Evolutionary conservation across 2,329 filamentous ascomycete species (phyloP).

Genomic region (Ophiostoma piceae): DNA sequence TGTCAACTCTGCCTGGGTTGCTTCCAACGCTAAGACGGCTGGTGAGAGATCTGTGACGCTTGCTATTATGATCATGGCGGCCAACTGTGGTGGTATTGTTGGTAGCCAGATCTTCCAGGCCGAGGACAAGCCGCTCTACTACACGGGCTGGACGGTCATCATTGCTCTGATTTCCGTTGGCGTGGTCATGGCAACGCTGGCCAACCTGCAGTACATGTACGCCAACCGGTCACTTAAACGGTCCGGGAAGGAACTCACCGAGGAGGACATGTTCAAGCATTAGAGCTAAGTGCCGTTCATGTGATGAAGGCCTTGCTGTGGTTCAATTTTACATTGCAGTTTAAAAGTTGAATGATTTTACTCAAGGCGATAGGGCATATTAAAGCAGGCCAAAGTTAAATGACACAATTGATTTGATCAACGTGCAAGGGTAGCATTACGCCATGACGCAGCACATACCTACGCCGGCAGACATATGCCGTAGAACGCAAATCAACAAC

Average conservation of each 20-base stretch:
- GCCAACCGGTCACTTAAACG: neutral
- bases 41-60: conserved; percentile 22
- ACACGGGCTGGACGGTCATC: conserved; percentile 17
- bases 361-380: neutral
- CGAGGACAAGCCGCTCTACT: conserved; percentile 17
- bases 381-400: too few relatives aligned
- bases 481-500: too few relatives aligned
- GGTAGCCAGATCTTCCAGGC: conserved; percentile 22
- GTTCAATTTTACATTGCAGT: neutral
- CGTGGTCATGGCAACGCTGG: neutral
- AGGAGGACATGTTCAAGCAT: neutral
- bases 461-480: too few relatives aligned
- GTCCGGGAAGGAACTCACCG: neutral
- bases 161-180: neutral
- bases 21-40: conserved; percentile 17
- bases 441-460: too few relatives aligned
- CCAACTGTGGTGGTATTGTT: conserved; percentile 18
- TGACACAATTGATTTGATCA: too few relatives aligned
- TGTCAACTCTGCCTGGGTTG: conserved; percentile 21
- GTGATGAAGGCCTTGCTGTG: neutral
- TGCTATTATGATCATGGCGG: conserved; percentile 23
- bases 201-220: neutral
- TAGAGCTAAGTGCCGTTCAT: neutral
- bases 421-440: too few relatives aligned
- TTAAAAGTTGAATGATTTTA: neutral